Evolutionary conservation across 2,329 filamentous ascomycete species (phyloP).

Genomic region (Aspergillus ustus): DNA sequence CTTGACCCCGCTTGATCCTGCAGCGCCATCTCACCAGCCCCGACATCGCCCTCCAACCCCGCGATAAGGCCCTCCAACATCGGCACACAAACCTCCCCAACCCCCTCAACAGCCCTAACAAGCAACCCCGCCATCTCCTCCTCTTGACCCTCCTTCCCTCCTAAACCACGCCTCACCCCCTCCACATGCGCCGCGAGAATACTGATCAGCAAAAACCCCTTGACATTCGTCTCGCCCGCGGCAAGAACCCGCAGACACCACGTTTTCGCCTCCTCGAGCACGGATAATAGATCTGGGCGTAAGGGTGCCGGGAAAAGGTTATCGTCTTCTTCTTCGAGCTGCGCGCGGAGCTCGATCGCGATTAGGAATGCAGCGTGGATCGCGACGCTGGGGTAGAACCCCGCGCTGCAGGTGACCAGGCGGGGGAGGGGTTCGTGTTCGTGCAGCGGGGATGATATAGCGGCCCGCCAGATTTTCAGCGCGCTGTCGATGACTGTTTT

Average conservation of each 20-base stretch:
- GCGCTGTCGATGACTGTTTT: conserved; percentile 55
- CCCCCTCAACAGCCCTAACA: too few species aligned
- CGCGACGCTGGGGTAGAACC: conserved; percentile 23
- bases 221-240: conserved; percentile 60
- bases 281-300: conserved; percentile 33
- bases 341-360: conserved; percentile 30
- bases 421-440: conserved; percentile 44
- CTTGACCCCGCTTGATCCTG: too few species aligned
- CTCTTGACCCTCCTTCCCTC: too few species aligned
- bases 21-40: too few species aligned
- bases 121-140: conserved; percentile 24
- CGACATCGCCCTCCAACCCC: too few species aligned
- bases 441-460: conserved; percentile 35
- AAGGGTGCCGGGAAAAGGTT: conserved; percentile 29
- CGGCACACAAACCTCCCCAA: too few species aligned
- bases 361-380: conserved; percentile 30
- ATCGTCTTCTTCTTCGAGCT: conserved; percentile 35
- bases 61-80: too few species aligned
- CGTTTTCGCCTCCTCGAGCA: conserved; percentile 45
- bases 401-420: conserved; percentile 45
- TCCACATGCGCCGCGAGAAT: conserved; percentile 50
- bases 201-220: conserved; percentile 53
- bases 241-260: conserved; percentile 50
- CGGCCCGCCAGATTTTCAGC: conserved; percentile 52
- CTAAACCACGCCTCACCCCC: conserved; percentile 44